Base-by-base conservation (phyloP, 352 stramenopile genomes). In the Pythium utonaiense region DNA sequence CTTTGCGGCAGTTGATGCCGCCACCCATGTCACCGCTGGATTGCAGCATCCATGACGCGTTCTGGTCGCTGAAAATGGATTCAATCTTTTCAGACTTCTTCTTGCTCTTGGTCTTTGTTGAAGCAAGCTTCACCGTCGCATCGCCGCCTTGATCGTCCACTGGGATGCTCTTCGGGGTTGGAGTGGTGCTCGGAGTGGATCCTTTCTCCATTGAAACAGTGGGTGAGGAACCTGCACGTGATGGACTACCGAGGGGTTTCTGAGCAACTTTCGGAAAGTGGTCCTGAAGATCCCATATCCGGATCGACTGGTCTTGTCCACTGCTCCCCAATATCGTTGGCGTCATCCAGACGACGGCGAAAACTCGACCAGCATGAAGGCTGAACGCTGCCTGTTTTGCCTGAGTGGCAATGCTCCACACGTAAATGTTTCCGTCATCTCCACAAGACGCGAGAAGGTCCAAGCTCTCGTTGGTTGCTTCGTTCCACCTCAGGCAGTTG, bases 281-380 rank as follows among this genome's bases (percentile, higher is more conserved):
- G 24, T 62, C 36, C 5, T 25, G 41, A 25, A 53, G 60, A 27
- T 70, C 57, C 83, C 83, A 93, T 12, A 87, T 14, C 5, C 81
- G 79, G 22, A 87, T 67, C 3, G 78, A 81, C 63, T 93, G 84
- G 42, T 91, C 81, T 21, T 91, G 81, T 24, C 80, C 78, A 19
- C 77, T 78, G 27, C 76, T 89, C n/a, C 74, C 70, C 1, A 93
- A 54, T 0, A 64, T 60, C 12, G 66, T 69, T 3, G 58, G n/a
- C 9, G 67, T 65, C 9, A 90, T 52, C 80, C 84, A 93, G 8
- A 73, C 70, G 3, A 89, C 49, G 0, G 79, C 71, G 31, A 91
- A 58, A 13, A 85, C 81, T 1, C 83, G 74, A 16, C 78, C 77
- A 24, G 71, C 42, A 36, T 93, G 83, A 19, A 73, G 45, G 1